A percentile compares a stretch with the other conserved stretches of the same genome.
These are phyloP conservation scores for Lithospermum erythrorhizon DNA, from an alignment of 257 asterid species.

Conservation along the genomic window DNA sequence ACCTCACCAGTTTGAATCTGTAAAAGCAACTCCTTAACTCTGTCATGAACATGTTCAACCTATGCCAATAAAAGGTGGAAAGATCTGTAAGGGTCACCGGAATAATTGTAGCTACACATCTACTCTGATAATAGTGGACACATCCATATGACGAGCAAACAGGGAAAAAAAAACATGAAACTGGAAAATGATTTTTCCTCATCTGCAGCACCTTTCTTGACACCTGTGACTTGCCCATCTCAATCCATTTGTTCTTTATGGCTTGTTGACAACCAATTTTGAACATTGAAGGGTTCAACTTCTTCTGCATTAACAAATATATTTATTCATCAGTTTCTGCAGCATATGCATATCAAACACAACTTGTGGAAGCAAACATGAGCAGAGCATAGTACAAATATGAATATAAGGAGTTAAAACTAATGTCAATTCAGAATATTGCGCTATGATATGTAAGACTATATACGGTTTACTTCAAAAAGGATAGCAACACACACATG, in stretches of 20 bases:
- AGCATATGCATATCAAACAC: background rate
- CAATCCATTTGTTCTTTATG: constrained; percentile 87
- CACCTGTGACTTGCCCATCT: constrained; percentile 60
- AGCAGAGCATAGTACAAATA: background rate
- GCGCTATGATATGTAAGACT: background rate
- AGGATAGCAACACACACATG: background rate
- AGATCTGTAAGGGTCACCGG: background rate
- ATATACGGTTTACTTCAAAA: background rate
- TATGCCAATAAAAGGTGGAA: constrained; percentile 19
- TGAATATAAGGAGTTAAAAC: too few relatives aligned
- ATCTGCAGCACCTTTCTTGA: constrained; percentile 45
- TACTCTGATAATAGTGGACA: background rate
- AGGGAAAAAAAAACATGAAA: background rate
- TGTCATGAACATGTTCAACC: constrained; percentile 70
- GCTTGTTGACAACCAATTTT: constrained; percentile 85
- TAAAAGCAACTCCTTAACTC: constrained; percentile 47
- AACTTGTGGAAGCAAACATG: background rate
- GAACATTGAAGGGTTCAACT: constrained; percentile 45
- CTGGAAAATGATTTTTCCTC: too few relatives aligned
- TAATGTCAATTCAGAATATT: background rate
- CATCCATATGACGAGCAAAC: background rate
- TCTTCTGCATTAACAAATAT: constrained; percentile 44
- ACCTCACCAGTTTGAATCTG: constrained; percentile 71
- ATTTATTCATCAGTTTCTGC: constrained; percentile 5
- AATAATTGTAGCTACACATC: background rate